Evolutionary conservation across 129 eudicot species (phyloP).

Genomic region (Chrysanthemum makinoi): DNA sequence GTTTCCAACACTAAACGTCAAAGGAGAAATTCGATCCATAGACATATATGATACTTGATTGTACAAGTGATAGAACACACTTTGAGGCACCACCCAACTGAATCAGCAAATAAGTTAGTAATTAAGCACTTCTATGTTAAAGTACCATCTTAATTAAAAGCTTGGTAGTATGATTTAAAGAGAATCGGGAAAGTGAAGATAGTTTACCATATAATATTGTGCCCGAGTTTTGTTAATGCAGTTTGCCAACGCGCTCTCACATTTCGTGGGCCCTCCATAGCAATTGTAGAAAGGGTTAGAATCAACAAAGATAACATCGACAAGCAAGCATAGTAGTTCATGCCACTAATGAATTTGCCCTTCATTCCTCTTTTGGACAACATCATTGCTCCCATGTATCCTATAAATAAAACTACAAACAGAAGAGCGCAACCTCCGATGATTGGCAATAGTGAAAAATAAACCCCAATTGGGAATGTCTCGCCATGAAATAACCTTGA

Average conservation of each 20-base stretch:
- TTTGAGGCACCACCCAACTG: slow-evolving; percentile 67
- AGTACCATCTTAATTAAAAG: background rate
- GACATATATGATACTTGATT: slow-evolving; percentile 72
- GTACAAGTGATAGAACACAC: slow-evolving; percentile 56
- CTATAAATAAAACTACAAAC: slow-evolving; percentile 24
- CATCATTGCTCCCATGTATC: slow-evolving; percentile 71
- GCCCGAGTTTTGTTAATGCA: slow-evolving; percentile 50
- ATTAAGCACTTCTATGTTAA: no score
- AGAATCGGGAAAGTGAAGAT: background rate
- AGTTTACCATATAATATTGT: slow-evolving; percentile 52
- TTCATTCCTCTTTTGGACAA: slow-evolving; percentile 63
- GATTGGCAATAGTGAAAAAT: slow-evolving; percentile 59
- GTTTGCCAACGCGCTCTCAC: slow-evolving; percentile 56
- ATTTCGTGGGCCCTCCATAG: slow-evolving; percentile 65
- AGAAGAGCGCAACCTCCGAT: slow-evolving; percentile 49
- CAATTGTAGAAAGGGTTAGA: slow-evolving; percentile 59
- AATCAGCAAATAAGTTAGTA: background rate
- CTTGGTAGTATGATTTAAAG: no score
- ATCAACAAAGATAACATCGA: slow-evolving; percentile 50
- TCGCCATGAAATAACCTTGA: slow-evolving; percentile 50
- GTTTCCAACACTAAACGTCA: slow-evolving; percentile 63
- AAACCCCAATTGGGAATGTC: slow-evolving; percentile 47
- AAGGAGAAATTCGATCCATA: slow-evolving; percentile 53
- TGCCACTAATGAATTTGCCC: slow-evolving; percentile 70
- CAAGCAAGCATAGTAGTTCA: slow-evolving; percentile 70